Evolutionary conservation across 192 early-diverging fungal genomes (phyloP), one percentile per base, ranked within the genome.

Genomic region (Backusella tarrabulga): DNA sequence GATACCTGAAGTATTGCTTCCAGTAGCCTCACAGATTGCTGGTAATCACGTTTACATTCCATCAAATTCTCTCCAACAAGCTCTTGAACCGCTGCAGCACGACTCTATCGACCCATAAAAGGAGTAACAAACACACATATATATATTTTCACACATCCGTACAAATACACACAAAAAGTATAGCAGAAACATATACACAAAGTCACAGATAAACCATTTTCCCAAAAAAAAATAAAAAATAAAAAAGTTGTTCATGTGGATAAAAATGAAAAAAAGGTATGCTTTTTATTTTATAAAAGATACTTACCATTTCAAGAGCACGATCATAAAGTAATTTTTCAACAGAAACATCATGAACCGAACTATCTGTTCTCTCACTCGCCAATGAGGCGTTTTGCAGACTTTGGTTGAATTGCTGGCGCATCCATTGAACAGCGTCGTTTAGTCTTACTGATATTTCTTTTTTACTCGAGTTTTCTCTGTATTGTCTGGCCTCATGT

Each of bases 321-420:
- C 89, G 85, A 74, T 93, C 92, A 82, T 95, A 93, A 3, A 95
- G 81, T n/a, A 93, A 79, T 67, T 90, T 91, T 29, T 91, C 92
- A 15, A 91, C 85, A 12, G 85, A 87, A 1, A 88, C 82, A 44
- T 85, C 82, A n/a, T 66, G 29, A 32, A 46, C 44, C 8, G 40
- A 32, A 17, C 29, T 85, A 60, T 84, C 85, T 42, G 89, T 92
- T 12, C 71, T 78, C 71, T 85, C 87, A 41, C 89, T 87, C n/a
- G 84, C 80, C 80, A 96, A 91, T 0, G 56, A 63, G 4, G 96
- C 97, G 2, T 90, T 86, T 29, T 97, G 95, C 14, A 97, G 76
- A 68, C 94, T 96, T 70, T 93, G 92, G 82, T 99, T 97, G 77
- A 96, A 99, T 72, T 92, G 90, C 67, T 88, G 89, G 19, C 94